A percentile compares a stretch with the other conserved stretches of the same genome.
These are phyloP conservation scores for Aspergillus carlsbadensis DNA, from an alignment of 495 filamentous ascomycete species.

Conservation along the genomic window DNA sequence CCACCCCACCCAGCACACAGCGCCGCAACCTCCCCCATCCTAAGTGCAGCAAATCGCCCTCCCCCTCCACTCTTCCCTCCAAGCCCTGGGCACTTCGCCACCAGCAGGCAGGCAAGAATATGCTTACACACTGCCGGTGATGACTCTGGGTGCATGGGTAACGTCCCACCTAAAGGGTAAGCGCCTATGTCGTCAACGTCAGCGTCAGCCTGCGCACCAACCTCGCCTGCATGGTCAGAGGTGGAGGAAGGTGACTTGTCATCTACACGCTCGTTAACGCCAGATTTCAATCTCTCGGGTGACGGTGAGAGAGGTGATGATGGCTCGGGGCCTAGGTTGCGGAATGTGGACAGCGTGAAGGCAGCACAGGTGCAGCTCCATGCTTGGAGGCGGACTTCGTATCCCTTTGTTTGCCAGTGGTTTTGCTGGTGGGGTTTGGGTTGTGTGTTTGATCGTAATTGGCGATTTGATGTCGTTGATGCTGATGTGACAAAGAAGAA, in stretches of 20 bases:
- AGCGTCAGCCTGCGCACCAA: not conserved
- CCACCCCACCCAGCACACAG: constrained; percentile 66
- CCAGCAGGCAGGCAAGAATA: constrained; percentile 77
- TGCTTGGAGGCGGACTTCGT: constrained; percentile 69
- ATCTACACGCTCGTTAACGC: too few species aligned
- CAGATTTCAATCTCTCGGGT: too few species aligned
- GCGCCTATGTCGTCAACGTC: not conserved
- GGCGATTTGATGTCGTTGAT: constrained; percentile 39
- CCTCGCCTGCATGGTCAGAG: not conserved
- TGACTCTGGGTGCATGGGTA: constrained; percentile 29
- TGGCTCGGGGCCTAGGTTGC: constrained; percentile 24
- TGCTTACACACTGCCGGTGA: constrained; percentile 79
- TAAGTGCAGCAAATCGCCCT: constrained; percentile 38
- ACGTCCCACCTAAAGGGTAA: constrained; percentile 54
- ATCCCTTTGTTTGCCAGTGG: constrained; percentile 38
- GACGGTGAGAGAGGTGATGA: not conserved
- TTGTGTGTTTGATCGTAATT: not conserved
- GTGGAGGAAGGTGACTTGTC: not conserved
- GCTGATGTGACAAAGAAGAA: constrained; percentile 44
- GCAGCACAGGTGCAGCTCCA: constrained; percentile 91
- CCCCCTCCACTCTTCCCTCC: constrained; percentile 14
- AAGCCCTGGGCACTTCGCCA: constrained; percentile 59
- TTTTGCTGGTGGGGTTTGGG: constrained; percentile 17
- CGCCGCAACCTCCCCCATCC: constrained; percentile 67
- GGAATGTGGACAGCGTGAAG: constrained; percentile 72